Percentiles rank a stretch among this genome's conserved stretches.
Evolutionary conservation across 306 rosid genomes (phyloP).

Genomic region (Elaeagnus macrophylla): DNA sequence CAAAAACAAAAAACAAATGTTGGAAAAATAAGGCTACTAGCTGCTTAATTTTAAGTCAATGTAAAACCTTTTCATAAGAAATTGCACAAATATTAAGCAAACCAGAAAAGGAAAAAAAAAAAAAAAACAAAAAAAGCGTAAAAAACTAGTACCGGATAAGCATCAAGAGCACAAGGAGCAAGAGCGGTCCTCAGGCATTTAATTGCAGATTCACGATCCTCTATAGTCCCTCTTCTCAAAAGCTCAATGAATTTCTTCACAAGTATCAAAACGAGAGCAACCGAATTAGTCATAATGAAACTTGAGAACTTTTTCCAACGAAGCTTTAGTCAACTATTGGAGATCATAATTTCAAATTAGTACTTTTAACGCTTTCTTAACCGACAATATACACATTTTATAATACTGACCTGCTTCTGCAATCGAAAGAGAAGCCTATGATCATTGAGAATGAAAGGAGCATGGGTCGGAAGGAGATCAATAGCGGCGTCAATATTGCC

Average conservation of each 20-base stretch:
- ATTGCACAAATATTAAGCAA: background rate
- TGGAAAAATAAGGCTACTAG: background rate
- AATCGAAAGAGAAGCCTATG: constrained; percentile 83
- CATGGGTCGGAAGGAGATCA: constrained; percentile 63
- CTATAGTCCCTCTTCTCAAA: constrained; percentile 67
- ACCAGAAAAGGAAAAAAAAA: background rate
- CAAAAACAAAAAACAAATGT: no score
- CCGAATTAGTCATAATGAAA: background rate
- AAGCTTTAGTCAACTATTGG: background rate
- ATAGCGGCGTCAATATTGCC: constrained; percentile 72
- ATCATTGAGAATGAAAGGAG: constrained; percentile 79
- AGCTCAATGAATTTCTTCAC: constrained; percentile 87
- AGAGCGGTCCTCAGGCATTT: constrained; percentile 71
- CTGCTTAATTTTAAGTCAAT: background rate
- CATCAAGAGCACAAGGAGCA: constrained; percentile 97
- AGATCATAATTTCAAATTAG: background rate
- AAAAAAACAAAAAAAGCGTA: background rate
- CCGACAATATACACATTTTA: constrained; percentile 2
- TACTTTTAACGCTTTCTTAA: constrained; percentile 1
- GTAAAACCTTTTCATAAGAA: background rate
- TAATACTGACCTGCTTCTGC: constrained; percentile 69
- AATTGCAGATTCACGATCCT: constrained; percentile 79
- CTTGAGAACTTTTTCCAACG: background rate
- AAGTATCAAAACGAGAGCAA: background rate
- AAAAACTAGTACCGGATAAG: constrained; percentile 63